Conservation (phyloP, 345 rosid genomes). For the Adansonia digitata region DNA sequence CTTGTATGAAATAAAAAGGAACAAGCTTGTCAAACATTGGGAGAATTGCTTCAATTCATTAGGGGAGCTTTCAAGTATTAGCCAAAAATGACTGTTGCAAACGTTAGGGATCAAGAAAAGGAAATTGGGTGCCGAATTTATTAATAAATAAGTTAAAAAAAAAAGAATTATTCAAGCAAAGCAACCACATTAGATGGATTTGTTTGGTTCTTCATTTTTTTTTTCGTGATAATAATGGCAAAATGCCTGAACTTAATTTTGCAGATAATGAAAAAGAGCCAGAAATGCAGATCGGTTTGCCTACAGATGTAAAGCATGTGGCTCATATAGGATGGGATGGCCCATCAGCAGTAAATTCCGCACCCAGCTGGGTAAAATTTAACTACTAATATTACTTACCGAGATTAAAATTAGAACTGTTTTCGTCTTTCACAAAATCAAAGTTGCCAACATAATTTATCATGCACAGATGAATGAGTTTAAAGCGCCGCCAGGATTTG, state of each 20-base stretch:
- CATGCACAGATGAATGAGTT: slow-evolving; percentile 58
- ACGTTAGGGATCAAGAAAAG: neutral
- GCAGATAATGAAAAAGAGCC: slow-evolving; percentile 69
- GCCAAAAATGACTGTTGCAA: neutral
- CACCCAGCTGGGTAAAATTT: slow-evolving; percentile 57
- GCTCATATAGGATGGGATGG: slow-evolving; percentile 95
- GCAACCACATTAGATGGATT: neutral
- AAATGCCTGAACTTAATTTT: slow-evolving; percentile 6
- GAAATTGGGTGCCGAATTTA: neutral
- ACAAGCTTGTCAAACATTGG: no score
- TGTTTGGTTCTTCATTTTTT: neutral
- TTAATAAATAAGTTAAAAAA: neutral
- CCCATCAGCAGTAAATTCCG: slow-evolving; percentile 33
- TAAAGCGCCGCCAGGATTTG: slow-evolving; percentile 23
- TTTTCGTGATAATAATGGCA: neutral
- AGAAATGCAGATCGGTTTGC: slow-evolving; percentile 74
- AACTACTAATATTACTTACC: neutral
- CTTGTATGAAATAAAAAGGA: no score
- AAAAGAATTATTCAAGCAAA: neutral
- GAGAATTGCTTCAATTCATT: neutral
- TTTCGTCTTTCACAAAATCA: neutral
- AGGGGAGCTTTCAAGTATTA: neutral
- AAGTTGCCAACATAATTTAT: neutral
- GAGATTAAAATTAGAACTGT: neutral
- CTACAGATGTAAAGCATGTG: slow-evolving; percentile 92